A percentile compares a stretch with the other conserved stretches of the same genome.
phyloP scores from a whole-genome alignment of 129 eudicot species.

The Lactuca saligna region DNA sequence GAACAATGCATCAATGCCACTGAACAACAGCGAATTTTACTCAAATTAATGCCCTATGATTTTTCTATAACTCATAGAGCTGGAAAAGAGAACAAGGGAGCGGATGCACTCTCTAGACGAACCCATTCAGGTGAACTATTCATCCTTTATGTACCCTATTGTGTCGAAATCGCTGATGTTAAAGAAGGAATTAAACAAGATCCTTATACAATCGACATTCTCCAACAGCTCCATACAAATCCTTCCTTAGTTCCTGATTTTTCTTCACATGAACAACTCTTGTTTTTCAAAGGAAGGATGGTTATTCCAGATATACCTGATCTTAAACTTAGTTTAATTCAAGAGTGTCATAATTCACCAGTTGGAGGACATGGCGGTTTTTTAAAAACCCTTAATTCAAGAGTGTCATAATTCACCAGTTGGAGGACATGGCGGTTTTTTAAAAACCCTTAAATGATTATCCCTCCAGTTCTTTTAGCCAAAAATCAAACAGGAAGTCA shows the following conservation, averaged over 20 bases:
- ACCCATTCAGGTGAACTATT: neutral
- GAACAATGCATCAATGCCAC: no score
- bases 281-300: neutral
- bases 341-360: neutral
- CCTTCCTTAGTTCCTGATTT: neutral
- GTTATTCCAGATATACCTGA: neutral
- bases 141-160: neutral
- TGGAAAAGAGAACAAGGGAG: constrained; percentile 12
- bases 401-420: no score
- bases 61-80: neutral
- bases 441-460: no score
- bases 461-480: no score
- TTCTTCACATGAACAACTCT: neutral
- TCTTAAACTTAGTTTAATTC: neutral
- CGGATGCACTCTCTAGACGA: neutral
- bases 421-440: no score
- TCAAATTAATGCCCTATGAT: neutral
- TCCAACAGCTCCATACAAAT: neutral
- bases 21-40: no score
- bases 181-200: neutral
- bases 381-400: constrained; percentile 3
- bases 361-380: constrained; percentile 10
- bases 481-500: no score
- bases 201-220: neutral
- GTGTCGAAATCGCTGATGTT: neutral